These are phyloP conservation scores for Mycena latifolia DNA, from an alignment of 768 basidiomycete genomes.

Conservation along the genomic window DNA sequence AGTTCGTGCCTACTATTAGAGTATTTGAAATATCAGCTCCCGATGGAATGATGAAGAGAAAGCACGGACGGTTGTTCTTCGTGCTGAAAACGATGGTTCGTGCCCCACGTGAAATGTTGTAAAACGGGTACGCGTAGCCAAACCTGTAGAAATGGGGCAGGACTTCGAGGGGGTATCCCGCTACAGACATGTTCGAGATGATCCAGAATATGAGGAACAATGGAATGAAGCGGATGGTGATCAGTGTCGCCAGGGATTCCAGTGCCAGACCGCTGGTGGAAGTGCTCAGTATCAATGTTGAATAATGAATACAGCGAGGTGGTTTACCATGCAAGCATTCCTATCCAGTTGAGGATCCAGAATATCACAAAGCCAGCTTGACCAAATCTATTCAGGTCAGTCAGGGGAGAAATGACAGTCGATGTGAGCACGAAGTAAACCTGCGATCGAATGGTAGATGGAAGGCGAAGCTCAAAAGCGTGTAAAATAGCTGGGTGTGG, in stretches of 20 bases:
- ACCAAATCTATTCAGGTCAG: slow-evolving; percentile 34
- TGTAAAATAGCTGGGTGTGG: slow-evolving; percentile 44
- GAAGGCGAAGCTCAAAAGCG: slow-evolving; percentile 58
- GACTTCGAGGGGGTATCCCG: slow-evolving; percentile 56
- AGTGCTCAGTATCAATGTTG: background rate
- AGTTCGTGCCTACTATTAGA: slow-evolving; percentile 61
- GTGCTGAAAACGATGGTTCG: slow-evolving; percentile 66
- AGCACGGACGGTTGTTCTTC: slow-evolving; percentile 57
- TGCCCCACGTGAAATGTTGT: slow-evolving; percentile 63
- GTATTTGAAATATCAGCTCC: background rate
- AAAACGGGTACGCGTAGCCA: slow-evolving; percentile 69
- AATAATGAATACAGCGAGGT: background rate
- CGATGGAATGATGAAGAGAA: background rate
- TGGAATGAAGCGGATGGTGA: slow-evolving; percentile 47
- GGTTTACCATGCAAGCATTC: slow-evolving; percentile 44
- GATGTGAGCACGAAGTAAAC: background rate
- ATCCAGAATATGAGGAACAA: slow-evolving; percentile 50
- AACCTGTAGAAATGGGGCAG: slow-evolving; percentile 62
- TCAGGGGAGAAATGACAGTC: background rate
- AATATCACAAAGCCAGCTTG: slow-evolving; percentile 44
- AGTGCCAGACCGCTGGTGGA: slow-evolving; percentile 43
- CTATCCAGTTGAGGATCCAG: slow-evolving; percentile 46
- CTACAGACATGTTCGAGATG: slow-evolving; percentile 33
- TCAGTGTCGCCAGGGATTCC: slow-evolving; percentile 47
- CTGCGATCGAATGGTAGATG: slow-evolving; percentile 54